Evolutionary conservation across 805 yeast species (phyloP).

Genomic region (Diddensiella transvaalensis): DNA sequence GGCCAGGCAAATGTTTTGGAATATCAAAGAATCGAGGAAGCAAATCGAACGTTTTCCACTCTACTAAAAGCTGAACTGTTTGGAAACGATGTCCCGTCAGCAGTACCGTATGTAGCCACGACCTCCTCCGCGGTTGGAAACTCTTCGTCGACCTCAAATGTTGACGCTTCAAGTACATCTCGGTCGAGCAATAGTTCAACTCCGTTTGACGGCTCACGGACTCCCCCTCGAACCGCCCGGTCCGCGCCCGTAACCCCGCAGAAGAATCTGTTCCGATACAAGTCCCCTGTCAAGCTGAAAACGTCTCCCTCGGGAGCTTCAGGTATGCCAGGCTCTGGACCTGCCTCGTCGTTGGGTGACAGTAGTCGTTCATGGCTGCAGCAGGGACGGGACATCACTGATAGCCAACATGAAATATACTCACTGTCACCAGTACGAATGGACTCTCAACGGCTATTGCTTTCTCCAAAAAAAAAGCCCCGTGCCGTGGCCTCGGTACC

Average conservation of each 20-base stretch:
- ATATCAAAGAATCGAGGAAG: slow-evolving; percentile 68
- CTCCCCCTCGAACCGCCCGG: slow-evolving; percentile 12
- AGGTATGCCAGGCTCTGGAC: neutral
- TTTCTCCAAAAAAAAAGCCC: slow-evolving; percentile 78
- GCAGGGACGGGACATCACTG: slow-evolving; percentile 32
- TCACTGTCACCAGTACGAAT: slow-evolving; percentile 84
- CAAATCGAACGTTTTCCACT: slow-evolving; percentile 80
- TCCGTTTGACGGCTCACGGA: slow-evolving; percentile 6
- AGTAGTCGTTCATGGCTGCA: neutral
- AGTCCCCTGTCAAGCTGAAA: slow-evolving; percentile 16
- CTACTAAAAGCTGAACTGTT: slow-evolving; percentile 85
- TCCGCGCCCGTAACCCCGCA: slow-evolving; percentile 39
- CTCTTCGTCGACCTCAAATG: neutral
- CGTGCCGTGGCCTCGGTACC: slow-evolving; percentile 83
- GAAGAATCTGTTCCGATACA: slow-evolving; percentile 42
- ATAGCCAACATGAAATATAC: slow-evolving; percentile 68
- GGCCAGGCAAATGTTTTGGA: slow-evolving; percentile 53
- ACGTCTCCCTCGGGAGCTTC: slow-evolving; percentile 4
- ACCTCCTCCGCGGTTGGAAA: neutral
- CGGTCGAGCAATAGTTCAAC: slow-evolving; percentile 4
- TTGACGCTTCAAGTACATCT: neutral
- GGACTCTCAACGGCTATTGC: slow-evolving; percentile 73
- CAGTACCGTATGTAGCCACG: slow-evolving; percentile 10
- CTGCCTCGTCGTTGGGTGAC: neutral
- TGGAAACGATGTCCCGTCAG: slow-evolving; percentile 74